Evolutionary conservation across 352 stramenopile genomes (phyloP).

Genomic region (Pythium scleroteichum): DNA sequence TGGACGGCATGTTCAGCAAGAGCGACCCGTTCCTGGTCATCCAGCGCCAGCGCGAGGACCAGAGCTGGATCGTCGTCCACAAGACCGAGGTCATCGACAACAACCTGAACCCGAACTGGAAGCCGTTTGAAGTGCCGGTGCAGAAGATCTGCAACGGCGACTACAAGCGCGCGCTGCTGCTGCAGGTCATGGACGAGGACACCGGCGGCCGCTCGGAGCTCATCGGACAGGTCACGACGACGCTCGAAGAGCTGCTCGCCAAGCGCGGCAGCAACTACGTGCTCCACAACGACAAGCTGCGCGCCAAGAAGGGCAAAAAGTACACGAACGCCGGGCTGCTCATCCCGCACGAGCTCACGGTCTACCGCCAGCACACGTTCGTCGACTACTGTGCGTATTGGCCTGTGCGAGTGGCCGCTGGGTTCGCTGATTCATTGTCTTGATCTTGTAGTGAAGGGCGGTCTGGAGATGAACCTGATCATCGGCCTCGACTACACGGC

Average conservation of each 20-base stretch:
- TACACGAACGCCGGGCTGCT: conserved; percentile 66
- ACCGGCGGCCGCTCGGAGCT: conserved; percentile 58
- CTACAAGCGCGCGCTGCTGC: conserved; percentile 54
- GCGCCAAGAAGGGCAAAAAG: conserved; percentile 70
- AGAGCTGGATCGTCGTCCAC: conserved; percentile 60
- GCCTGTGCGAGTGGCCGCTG: background rate
- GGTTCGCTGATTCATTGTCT: conserved; percentile 12
- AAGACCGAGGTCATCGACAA: conserved; percentile 71
- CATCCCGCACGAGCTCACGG: conserved; percentile 35
- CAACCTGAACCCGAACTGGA: conserved; percentile 75
- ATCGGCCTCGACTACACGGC: conserved; percentile 79
- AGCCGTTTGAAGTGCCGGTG: conserved; percentile 48
- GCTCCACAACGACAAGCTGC: conserved; percentile 56
- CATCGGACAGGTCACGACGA: conserved; percentile 67
- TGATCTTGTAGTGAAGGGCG: conserved; percentile 56
- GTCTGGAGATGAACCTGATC: conserved; percentile 88
- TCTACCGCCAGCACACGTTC: conserved; percentile 54
- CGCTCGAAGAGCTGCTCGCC: conserved; percentile 57
- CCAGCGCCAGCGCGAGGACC: conserved; percentile 53
- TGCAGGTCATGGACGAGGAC: conserved; percentile 88
- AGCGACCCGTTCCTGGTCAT: conserved; percentile 66
- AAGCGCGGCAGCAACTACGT: conserved; percentile 53
- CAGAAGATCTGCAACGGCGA: conserved; percentile 83
- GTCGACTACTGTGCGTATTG: conserved; percentile 54
- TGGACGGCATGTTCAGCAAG: conserved; percentile 68